Evolutionary conservation across 2,329 filamentous ascomycete genomes (phyloP), one percentile per base, ranked within the genome.

Genomic region (Zymoseptoria passerinii): DNA sequence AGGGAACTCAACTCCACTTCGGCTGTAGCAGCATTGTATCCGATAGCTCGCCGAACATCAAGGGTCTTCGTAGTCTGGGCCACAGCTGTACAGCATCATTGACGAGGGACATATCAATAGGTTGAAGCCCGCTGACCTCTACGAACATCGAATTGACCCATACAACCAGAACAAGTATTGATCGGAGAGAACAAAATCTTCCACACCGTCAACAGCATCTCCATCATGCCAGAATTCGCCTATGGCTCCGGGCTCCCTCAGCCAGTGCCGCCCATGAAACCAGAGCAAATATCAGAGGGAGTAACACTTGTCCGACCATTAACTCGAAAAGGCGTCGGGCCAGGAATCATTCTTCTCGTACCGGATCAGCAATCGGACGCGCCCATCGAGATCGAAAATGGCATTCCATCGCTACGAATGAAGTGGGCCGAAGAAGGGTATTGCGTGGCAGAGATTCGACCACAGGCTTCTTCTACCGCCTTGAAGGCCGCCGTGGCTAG

Each of bases 351-450:
- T 18, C 54, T 66, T 13, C 62, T 66, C 1, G 57, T 61, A 27
- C 58, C 62, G 5, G 54, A 62, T 10, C 56, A 61, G 7, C 55
- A 62, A 50, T 52, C 53, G 18, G 8, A 40, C 27, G 54, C 59
- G 2, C 55, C 61, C 9, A 28, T 63, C n/a, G 62, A 64, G 20
- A 64, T 66, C 10, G 49, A 64, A 56, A 56, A 66, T 53, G 64
- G 64, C 4, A 64, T 66, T n/a, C 64, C 64, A 23, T 64, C 62
- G 10, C 52, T 64, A 28, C 60, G 62, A 23, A 66, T 64, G 60
- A 89, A 89, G 71, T 89, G 86, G 86, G 85, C 85, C 0, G 86
- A 89, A 67, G 86, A 89, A 68, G 84, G 86, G 0, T 88, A 82
- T 63, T 75, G 81, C 0, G 83, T 88, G 2, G 82, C 76, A 0